phyloP scores from a whole-genome alignment of 768 basidiomycete species.

The Podaxis rugospora region DNA sequence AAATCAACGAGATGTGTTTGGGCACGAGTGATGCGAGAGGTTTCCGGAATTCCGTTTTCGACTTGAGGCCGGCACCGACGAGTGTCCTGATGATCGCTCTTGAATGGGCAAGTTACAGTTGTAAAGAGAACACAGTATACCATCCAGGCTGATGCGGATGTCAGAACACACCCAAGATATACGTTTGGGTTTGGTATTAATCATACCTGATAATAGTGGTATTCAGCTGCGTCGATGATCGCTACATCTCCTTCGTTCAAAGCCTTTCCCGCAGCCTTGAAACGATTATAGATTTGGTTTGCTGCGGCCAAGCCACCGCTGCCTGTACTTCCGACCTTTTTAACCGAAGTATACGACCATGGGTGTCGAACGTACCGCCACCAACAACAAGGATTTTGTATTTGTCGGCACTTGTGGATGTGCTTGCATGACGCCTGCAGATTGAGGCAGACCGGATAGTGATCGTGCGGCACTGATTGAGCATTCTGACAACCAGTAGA shows the following conservation, averaged over 20 bases:
- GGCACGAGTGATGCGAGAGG: constrained; percentile 73
- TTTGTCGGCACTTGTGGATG: constrained; percentile 40
- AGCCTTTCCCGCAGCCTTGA: constrained; percentile 63
- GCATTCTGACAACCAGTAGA: not conserved
- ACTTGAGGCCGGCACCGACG: constrained; percentile 80
- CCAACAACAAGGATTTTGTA: constrained; percentile 87
- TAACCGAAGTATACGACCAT: constrained; percentile 1
- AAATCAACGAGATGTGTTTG: constrained; percentile 61
- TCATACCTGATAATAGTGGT: constrained; percentile 81
- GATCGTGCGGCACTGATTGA: not conserved
- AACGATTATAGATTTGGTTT: constrained; percentile 82
- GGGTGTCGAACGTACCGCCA: constrained; percentile 52
- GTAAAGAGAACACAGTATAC: constrained; percentile 32
- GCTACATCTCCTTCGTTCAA: constrained; percentile 76
- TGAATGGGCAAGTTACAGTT: not conserved
- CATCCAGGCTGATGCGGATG: constrained; percentile 65
- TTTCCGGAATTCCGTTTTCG: constrained; percentile 65
- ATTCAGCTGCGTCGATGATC: constrained; percentile 76
- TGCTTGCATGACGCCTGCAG: constrained; percentile 29
- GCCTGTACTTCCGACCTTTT: constrained; percentile 38
- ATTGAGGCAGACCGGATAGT: not conserved
- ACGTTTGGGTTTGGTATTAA: not conserved
- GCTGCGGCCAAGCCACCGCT: constrained; percentile 80
- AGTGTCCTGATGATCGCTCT: constrained; percentile 60
- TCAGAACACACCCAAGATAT: not conserved